Evolutionary conservation across 768 basidiomycete genomes (phyloP).

Genomic region (Mrakia blollopis): DNA sequence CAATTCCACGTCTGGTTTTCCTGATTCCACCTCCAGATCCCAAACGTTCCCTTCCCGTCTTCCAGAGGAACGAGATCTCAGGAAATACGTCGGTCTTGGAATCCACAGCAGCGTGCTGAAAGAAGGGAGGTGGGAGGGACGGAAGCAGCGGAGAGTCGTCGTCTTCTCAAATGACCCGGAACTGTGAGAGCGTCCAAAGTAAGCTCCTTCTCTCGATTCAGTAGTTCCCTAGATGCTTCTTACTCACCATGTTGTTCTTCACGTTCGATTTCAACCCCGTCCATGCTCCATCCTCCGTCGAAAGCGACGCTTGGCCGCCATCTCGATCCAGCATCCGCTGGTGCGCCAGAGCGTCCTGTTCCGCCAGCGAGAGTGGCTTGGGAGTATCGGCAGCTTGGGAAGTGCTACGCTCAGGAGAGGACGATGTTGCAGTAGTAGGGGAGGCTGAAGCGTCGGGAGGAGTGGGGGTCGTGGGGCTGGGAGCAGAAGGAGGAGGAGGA

Average conservation of each 20-base stretch:
- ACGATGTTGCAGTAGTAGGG: background rate
- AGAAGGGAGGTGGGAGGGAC: too few relatives aligned
- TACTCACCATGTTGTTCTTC: conserved; percentile 10
- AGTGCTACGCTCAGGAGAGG: background rate
- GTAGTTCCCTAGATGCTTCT: background rate
- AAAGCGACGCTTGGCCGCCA: background rate
- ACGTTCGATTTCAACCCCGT: background rate
- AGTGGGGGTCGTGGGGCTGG: background rate
- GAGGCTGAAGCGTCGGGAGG: background rate
- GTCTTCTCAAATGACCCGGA: background rate
- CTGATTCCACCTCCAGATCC: too few relatives aligned
- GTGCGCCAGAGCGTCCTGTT: background rate
- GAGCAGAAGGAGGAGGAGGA: background rate
- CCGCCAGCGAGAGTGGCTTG: background rate
- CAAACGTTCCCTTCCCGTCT: too few relatives aligned
- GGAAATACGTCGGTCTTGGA: too few relatives aligned
- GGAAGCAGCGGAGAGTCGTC: too few relatives aligned
- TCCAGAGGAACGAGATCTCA: too few relatives aligned
- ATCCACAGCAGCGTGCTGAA: too few relatives aligned
- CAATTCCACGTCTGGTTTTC: too few relatives aligned
- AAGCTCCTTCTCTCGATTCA: too few relatives aligned
- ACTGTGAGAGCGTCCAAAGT: background rate
- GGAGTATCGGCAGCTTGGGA: background rate
- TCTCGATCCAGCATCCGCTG: background rate
- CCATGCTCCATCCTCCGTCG: background rate